Base-by-base conservation (phyloP, 2,329 filamentous ascomycete species). In the Verticillium zaregamsianum region DNA sequence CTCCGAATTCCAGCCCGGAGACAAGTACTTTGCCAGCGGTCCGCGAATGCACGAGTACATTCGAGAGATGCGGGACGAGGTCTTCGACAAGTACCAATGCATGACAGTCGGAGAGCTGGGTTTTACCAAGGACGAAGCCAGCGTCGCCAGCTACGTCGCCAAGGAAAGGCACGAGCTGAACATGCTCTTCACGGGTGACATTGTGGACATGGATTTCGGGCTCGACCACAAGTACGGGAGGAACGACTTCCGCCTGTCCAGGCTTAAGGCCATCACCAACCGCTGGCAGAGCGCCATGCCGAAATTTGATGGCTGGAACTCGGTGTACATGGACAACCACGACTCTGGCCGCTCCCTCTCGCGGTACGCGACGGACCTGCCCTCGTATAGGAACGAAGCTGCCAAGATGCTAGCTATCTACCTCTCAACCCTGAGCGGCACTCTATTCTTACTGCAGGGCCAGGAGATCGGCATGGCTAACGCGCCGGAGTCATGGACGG, bases 21-120 rank as follows among this genome's bases (percentile, higher is more conserved):
- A 68, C 4, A 67, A 73, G 4, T 73, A 80, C 57, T 85, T 80
- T 66, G 82, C 80, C 65, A 85, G 85, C 61, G 83, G 84, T 0
- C 83, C 84, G 0, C 72, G 80, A 1, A 82, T 86, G 71, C 79
- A 81, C 59, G 81, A 85, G 66, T 85, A 79, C 61, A 68, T 85
- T 8, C 65, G 68, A 0, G 83, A 84, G 65, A 82, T 86, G 77
- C 71, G 77, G 25, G 76, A 77, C 8, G 67, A 77, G 5, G 72
- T 86, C 2, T 69, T 84, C 1, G 73, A 74, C 39, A 74, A 79
- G 58, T 85, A 85, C 65, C 76, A 80, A 61, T 79, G 79, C n/a
- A 80, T 86, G 76, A 85, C 83, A 0, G 83, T 86, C 9, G 83
- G 83, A 25, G 83, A 86, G 67, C 76, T 82, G 23, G 80, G 81